Evolutionary conservation across 2,329 filamentous ascomycete genomes (phyloP), one percentile per base, ranked within the genome.

Genomic region (Aspergillus latus): DNA sequence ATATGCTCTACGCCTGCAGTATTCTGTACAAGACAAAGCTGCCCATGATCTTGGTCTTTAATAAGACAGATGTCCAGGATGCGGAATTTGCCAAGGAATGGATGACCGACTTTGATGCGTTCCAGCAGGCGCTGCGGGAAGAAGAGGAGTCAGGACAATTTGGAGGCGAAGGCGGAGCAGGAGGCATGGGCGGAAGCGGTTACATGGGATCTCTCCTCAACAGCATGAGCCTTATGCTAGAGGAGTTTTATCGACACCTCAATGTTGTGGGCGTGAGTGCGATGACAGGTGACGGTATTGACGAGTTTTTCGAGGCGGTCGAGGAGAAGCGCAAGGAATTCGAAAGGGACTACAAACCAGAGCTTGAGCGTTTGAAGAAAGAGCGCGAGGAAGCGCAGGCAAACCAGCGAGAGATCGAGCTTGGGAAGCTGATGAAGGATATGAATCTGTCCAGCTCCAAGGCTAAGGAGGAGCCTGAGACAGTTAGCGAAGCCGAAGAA

Each of bases 41-140:
- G 0, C 94, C 94, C 26, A 99, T 99, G 94, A 95, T 99, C 52
- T 79, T 99, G 6, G 94, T 99, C 9, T 97, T 99, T 82, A 99
- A 99, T 81, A 99, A 99, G 79, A 97, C 92, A 0, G 94, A 99
- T 68, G 91, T 96, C 43, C 91, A 96, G 72, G 89, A 95, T 67
- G 90, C 92, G 0, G 83, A 84, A 28, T 96, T 96, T 68, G 94
- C 92, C 1, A 94, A 93, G 76, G 92, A 97, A 71, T 99, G 95
- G 94, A 99, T 99, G 94, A 96, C 92, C 5, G 93, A 99, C 74
- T 99, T 97, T 68, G 94, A 99, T 63, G 86, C 89, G 0, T 99
- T 99, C 77, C 94, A 97, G 72, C 85, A 85, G 13, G 93, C 95
- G 0, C 80, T 99, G 45, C 84, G 85, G 48, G 78, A 84, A 28